These are phyloP conservation scores for Trypanosoma cruzi DNA, from an alignment of 208 protist genomes.

Conservation along the genomic window DNA sequence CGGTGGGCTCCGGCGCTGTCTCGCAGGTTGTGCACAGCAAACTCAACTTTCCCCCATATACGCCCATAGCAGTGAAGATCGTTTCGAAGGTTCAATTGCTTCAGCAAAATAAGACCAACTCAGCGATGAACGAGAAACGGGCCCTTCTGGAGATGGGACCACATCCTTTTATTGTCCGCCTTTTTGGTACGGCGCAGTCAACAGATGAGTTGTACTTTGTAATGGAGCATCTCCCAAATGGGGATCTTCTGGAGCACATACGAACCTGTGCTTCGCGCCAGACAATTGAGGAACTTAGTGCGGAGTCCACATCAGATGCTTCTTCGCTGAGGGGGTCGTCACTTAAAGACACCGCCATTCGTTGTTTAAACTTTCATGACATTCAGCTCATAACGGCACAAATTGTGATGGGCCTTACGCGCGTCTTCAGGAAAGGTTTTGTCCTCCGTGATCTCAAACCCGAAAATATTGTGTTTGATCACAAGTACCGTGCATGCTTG, in stretches of 20 bases:
- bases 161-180: conserved; percentile 79
- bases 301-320: not conserved
- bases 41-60: conserved; percentile 28
- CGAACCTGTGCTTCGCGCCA: conserved; percentile 30
- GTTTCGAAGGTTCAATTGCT: conserved; percentile 89
- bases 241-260: conserved; percentile 93
- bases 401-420: conserved; percentile 64
- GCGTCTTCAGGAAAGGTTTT: conserved; percentile 52
- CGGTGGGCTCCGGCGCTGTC: conserved; percentile 84
- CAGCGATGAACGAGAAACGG: conserved; percentile 85
- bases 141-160: conserved; percentile 62
- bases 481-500: conserved; percentile 75
- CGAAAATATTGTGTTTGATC: conserved; percentile 88
- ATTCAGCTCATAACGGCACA: conserved; percentile 87
- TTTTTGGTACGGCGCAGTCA: conserved; percentile 89
- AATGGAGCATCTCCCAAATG: conserved; percentile 93
- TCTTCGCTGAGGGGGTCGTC: conserved; percentile 26
- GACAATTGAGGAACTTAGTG: not conserved
- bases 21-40: conserved; percentile 70
- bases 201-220: conserved; percentile 93
- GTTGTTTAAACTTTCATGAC: conserved; percentile 80
- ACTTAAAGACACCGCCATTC: conserved; percentile 28
- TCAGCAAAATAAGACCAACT: conserved; percentile 82
- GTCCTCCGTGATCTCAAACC: conserved; percentile 92
- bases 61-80: conserved; percentile 84